These are phyloP conservation scores for Neurospora sp. DNA, from an alignment of 2,329 filamentous ascomycete genomes.

Conservation along the genomic window DNA sequence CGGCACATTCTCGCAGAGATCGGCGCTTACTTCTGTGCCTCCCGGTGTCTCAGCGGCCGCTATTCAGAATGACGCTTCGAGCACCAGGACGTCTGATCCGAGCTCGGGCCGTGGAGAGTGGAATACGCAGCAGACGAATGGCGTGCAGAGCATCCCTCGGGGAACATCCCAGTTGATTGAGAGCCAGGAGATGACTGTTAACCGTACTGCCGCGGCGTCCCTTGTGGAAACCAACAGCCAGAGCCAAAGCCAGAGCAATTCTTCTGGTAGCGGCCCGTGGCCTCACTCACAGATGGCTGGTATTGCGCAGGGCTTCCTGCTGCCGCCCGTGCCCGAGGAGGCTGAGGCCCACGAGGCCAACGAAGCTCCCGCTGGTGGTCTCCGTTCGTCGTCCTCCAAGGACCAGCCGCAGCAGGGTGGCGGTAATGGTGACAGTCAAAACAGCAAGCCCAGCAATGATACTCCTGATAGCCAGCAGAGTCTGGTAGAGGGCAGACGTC, in stretches of 20 bases:
- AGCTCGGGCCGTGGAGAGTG: slow-evolving; percentile 50
- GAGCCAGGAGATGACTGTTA: slow-evolving; percentile 33
- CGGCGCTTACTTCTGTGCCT: slow-evolving; percentile 48
- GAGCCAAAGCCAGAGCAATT: slow-evolving; percentile 44
- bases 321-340: slow-evolving; percentile 5
- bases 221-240: slow-evolving; percentile 8
- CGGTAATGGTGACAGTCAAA: neutral
- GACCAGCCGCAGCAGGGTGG: neutral
- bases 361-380: neutral
- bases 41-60: slow-evolving; percentile 49
- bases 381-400: neutral
- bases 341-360: neutral
- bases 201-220: slow-evolving; percentile 3
- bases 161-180: slow-evolving; percentile 38
- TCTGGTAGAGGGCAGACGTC: neutral
- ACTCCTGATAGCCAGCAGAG: neutral
- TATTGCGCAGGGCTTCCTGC: slow-evolving; percentile 28
- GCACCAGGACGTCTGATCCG: slow-evolving; percentile 78
- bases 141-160: slow-evolving; percentile 39
- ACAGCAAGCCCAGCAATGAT: neutral
- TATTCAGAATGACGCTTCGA: slow-evolving; percentile 75
- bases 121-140: slow-evolving; percentile 67
- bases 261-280: slow-evolving; percentile 22
- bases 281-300: slow-evolving; percentile 48
- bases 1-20: slow-evolving; percentile 54